Conservation (phyloP, 192 early-diverging fungal species). For the Podila epicladia region DNA sequence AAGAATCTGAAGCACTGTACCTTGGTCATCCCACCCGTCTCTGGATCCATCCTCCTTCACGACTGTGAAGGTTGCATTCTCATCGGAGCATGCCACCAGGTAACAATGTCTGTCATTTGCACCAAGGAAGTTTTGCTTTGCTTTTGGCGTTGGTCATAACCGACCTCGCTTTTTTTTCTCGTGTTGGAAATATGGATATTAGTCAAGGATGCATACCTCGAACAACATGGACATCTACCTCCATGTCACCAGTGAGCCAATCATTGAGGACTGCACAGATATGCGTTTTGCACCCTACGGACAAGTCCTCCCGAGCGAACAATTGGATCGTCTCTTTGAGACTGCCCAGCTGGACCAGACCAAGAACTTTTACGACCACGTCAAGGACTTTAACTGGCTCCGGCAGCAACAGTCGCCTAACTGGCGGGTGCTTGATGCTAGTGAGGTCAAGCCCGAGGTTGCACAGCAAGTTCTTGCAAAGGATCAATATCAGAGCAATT, state of each 20-base stretch:
- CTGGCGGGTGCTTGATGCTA: not conserved
- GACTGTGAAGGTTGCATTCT: slow-evolving; percentile 69
- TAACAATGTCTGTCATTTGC: slow-evolving; percentile 32
- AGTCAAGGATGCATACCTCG: slow-evolving; percentile 89
- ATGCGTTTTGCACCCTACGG: slow-evolving; percentile 77
- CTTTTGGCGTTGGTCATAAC: slow-evolving; percentile 4
- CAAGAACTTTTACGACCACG: slow-evolving; percentile 64
- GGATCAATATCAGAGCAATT: not conserved
- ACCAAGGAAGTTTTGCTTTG: not conserved
- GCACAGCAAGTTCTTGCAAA: slow-evolving; percentile 13
- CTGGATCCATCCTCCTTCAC: slow-evolving; percentile 79
- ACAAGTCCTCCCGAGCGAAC: slow-evolving; percentile 24
- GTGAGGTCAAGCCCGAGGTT: not conserved
- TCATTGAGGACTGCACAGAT: slow-evolving; percentile 83
- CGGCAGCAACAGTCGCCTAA: slow-evolving; percentile 68
- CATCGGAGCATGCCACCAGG: slow-evolving; percentile 81
- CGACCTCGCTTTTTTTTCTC: not conserved
- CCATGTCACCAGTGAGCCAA: slow-evolving; percentile 80
- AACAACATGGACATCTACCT: slow-evolving; percentile 69
- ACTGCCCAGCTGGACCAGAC: slow-evolving; percentile 35
- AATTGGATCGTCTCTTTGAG: slow-evolving; percentile 47
- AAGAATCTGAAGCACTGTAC: slow-evolving; percentile 69
- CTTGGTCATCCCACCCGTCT: slow-evolving; percentile 72
- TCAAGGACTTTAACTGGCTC: slow-evolving; percentile 96
- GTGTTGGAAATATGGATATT: not conserved